Evolutionary conservation across 2,329 filamentous ascomycete species (phyloP).

Genomic region (Chrysoporthe puriensis): DNA sequence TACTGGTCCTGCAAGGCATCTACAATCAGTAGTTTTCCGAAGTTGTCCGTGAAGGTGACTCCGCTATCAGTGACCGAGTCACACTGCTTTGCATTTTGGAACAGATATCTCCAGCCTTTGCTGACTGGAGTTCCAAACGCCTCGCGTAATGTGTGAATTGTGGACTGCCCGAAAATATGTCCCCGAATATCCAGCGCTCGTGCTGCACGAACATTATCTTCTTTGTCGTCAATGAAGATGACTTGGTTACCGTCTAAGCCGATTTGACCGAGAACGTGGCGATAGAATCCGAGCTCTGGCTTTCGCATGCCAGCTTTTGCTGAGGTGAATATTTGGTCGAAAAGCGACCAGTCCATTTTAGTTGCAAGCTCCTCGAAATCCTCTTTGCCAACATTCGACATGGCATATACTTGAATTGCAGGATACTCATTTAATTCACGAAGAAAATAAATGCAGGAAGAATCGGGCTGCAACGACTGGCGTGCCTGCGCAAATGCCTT

Average conservation of each 20-base stretch:
- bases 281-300: conserved; percentile 40
- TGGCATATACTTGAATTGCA: conserved; percentile 34
- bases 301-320: conserved; percentile 40
- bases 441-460: conserved; percentile 24
- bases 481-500: conserved; percentile 37
- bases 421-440: conserved; percentile 29
- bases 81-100: not conserved
- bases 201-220: not conserved
- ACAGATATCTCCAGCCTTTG: not conserved
- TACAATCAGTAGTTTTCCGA: not conserved
- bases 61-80: not conserved
- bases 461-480: conserved; percentile 34
- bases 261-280: conserved; percentile 36
- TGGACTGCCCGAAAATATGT: not conserved
- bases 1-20: not conserved
- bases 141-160: not conserved
- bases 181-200: not conserved
- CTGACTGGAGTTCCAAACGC: not conserved
- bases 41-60: not conserved
- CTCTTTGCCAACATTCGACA: conserved; percentile 38
- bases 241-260: not conserved
- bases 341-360: conserved; percentile 38
- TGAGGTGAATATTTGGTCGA: conserved; percentile 41
- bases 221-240: not conserved
- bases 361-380: conserved; percentile 34